Base-by-base conservation (phyloP, 1,139 yeast genomes). In the Suhomyces maxii region DNA sequence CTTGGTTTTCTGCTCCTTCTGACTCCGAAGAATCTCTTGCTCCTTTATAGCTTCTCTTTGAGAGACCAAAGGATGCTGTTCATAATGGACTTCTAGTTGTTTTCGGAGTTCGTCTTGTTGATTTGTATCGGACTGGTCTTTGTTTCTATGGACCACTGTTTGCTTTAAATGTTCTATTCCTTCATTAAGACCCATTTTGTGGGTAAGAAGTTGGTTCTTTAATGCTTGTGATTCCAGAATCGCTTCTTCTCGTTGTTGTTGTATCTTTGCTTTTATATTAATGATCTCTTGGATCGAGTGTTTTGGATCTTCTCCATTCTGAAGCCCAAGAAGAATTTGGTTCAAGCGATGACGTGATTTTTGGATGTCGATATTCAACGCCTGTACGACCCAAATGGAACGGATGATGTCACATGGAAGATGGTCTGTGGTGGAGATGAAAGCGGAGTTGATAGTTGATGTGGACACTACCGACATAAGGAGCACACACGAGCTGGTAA, bases 351-450 rank as follows among this genome's bases (percentile, higher is more conserved):
- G 34, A n/a, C 41, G 39, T 14, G 53, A 56, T 39, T 64, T 61
- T 13, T 60, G 63, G 3, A 68, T 58, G 11, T 58, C 52, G 26
- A 72, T 54, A 47, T 74, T 75, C 42, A 74, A 63, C 18, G 70
- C 59, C 48, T 75, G 80, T 3, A 74, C 60, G n/a, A 74, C 54
- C 80, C 80, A 75, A 11, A 74, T 55, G 2, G 78, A 71, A 40
- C 80, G 69, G 30, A 74, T 64, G 2, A 75, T 60, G 51, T 75
- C 80, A 50, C 78, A 69, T 23, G 80, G 79, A 33, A 75, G 59
- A 52, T 75, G 80, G 52, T 75, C 80, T 6, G 74, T 64, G 3
- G 78, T 73, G 23, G 78, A 68, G 33, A 75, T 69, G 54, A 71
- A 75, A 13, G 77, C 66, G 53, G 69, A 73, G 46, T 63, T 64